Base-by-base conservation (phyloP, 2,329 filamentous ascomycete genomes). In the Alternaria dauci region DNA sequence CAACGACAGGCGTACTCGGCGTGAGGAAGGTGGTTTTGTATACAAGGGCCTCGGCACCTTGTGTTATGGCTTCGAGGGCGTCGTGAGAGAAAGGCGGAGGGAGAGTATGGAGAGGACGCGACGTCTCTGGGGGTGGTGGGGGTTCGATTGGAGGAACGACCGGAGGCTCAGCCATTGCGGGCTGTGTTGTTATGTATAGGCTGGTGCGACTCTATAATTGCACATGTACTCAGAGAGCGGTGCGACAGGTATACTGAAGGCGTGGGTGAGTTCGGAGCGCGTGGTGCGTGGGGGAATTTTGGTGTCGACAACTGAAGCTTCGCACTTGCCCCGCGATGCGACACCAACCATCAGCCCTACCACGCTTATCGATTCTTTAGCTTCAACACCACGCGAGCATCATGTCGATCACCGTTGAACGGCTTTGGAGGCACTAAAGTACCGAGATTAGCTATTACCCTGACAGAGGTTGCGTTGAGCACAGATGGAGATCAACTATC, bases 21-120 rank as follows among this genome's bases (percentile, higher is more conserved):
- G 85, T 78, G 55, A 97, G 89, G 81, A 92, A 96, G 56, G 87
- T 89, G 18, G 92, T 94, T 78, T 89, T 90, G 87, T 96, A 98
- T 75, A 99, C 88, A 67, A 94, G 92, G 61, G 92, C 94, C 87
- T 99, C 95, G 76, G 95, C 95, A 81, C 95, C 95, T 85, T 98
- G 95, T 58, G 92, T 90, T 70, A 98, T 87, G 73, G 97, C 91
- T 50, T 76, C 79, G 65, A 92, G 88, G 39, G 87, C 82, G 63
- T 86, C 82, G 76, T 86, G 86, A 81, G 64, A 58, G 67, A 78
- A 78, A 38, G 73, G 71, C 0, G 69, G 39, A 0, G 74, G 72
- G 39, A 73, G 70, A 2, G 66, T 71, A 61, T 75, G 73, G 2
- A 72, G 61, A 5, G 72, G 72, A n/a, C 62, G 68, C 8, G 65